Base-by-base conservation (phyloP, 768 basidiomycete genomes). In the Goffeauzyma gilvescens region DNA sequence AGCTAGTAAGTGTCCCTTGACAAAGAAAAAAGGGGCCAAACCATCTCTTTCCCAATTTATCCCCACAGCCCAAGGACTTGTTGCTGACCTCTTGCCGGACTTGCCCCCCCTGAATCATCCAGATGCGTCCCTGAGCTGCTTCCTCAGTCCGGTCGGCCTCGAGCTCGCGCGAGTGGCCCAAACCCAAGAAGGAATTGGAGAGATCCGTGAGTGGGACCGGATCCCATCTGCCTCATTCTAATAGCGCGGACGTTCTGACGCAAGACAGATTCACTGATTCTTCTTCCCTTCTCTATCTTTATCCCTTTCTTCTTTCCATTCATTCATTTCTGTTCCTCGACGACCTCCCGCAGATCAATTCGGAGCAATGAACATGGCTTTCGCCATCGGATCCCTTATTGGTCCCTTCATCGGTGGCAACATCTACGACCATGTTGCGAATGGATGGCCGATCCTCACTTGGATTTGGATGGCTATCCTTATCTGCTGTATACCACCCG, bases 301-400 rank as follows among this genome's bases (percentile, higher is more conserved):
- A n/a, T n/a, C n/a, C n/a, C n/a, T n/a, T n/a, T n/a, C n/a, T n/a
- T n/a, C n/a, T 38, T 20, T 10, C 40, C 6, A 18, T 18, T 17
- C n/a, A 9, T 12, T 14, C 6, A 7, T 36, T 13, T 20, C 8
- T 30, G 18, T 32, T 24, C 26, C 20, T 4, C n/a, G n/a, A n/a
- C n/a, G n/a, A 28, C 12, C 31, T 4, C 8, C 17, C 20, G 25
- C 41, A 52, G 51, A 56, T 41, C 55, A 56, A 43, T 54, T 57
- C 36, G 53, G 53, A 3, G 55, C 47, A 14, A 54, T 57, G 52
- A 57, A 57, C 42, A 28, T 57, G 20, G 49, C 49, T 1, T 57
- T 50, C 32, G 41, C 50, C 41, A 23, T 46, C 48, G 18, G 31
- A 9, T 27, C 23, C n/a, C 42, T 40, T 15, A 38, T 45, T 5